A percentile compares a stretch with the other conserved stretches of the same genome.
These are phyloP conservation scores for Fraxinus latifolia DNA, from an alignment of 305 asterid species.

Conservation along the genomic window DNA sequence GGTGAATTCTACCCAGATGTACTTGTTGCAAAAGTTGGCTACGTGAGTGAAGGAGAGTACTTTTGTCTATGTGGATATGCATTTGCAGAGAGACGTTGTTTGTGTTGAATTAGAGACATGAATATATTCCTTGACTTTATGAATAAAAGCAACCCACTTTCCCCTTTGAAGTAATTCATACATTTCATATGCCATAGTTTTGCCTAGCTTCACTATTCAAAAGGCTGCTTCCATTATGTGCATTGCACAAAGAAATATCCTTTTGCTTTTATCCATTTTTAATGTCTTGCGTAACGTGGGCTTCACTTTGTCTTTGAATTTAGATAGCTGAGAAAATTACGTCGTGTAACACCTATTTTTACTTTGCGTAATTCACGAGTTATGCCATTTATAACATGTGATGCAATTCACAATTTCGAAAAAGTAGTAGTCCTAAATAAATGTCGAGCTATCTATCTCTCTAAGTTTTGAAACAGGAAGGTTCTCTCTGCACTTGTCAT, in stretches of 20 bases:
- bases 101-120: background rate
- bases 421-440: too few species aligned
- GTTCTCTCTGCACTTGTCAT: background rate
- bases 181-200: background rate
- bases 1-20: too few species aligned
- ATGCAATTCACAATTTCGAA: too few species aligned
- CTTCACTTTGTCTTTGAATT: background rate
- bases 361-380: background rate
- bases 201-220: background rate
- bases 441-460: too few species aligned
- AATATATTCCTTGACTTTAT: background rate
- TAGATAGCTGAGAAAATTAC: background rate
- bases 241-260: background rate
- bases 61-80: slow-evolving; percentile 9
- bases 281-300: background rate
- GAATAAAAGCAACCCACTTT: slow-evolving; percentile 4
- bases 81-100: background rate
- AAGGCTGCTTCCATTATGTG: slow-evolving; percentile 15
- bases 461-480: too few species aligned
- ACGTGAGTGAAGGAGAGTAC: background rate
- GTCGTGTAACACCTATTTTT: background rate
- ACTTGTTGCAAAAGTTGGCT: background rate
- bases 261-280: background rate
- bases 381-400: too few species aligned
- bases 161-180: background rate